phyloP scores from a whole-genome alignment of 1,139 yeast genomes.

The Suhomyces ambrosiae region DNA sequence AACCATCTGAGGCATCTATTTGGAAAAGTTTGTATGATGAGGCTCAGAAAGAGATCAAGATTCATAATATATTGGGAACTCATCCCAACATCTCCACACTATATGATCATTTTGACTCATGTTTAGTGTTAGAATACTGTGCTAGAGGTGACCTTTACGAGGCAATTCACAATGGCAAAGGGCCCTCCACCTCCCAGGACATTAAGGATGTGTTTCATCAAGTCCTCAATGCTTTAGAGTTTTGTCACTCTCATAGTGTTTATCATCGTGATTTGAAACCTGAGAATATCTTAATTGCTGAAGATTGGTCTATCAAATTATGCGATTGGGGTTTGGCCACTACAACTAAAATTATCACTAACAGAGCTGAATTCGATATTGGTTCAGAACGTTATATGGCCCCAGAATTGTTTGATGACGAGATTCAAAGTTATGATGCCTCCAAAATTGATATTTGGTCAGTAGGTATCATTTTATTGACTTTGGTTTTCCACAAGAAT shows the following conservation, averaged over 20 bases:
- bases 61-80: conserved; percentile 68
- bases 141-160: conserved; percentile 92
- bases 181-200: conserved; percentile 76
- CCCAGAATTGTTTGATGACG: conserved; percentile 78
- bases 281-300: conserved; percentile 77
- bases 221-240: conserved; percentile 75
- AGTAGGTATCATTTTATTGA: conserved; percentile 80
- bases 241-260: conserved; percentile 70
- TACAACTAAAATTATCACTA: conserved; percentile 54
- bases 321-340: conserved; percentile 96
- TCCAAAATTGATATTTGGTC: conserved; percentile 93
- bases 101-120: conserved; percentile 77
- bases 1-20: conserved; percentile 25
- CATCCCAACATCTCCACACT: conserved; percentile 67
- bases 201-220: conserved; percentile 77
- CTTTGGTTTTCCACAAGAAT: conserved; percentile 85
- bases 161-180: conserved; percentile 79
- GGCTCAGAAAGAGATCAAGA: conserved; percentile 76
- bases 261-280: conserved; percentile 91
- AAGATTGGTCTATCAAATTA: conserved; percentile 78
- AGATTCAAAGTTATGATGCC: conserved; percentile 72
- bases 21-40: conserved; percentile 53
- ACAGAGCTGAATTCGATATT: conserved; percentile 72
- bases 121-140: conserved; percentile 83
- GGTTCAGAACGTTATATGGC: conserved; percentile 98